Evolutionary conservation across 2,329 filamentous ascomycete species (phyloP).

Genomic region (Aspergillus ustus): DNA sequence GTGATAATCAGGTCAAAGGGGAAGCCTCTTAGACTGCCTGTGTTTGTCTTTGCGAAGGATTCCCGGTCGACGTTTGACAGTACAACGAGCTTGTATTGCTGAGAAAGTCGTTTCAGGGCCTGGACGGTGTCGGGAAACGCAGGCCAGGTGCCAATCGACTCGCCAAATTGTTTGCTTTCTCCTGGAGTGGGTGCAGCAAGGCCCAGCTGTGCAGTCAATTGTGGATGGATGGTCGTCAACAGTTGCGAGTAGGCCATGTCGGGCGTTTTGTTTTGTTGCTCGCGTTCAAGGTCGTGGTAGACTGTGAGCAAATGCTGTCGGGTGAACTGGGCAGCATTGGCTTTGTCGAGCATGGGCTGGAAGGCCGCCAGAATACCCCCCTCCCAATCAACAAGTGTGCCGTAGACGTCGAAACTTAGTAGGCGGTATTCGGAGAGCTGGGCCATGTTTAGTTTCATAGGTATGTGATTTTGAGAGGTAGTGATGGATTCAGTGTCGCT

Average conservation of each 20-base stretch:
- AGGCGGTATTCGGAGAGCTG: conserved; percentile 48
- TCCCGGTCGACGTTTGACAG: conserved; percentile 62
- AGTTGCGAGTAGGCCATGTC: conserved; percentile 64
- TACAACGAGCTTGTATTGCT: conserved; percentile 60
- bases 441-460: conserved; percentile 24
- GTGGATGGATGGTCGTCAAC: conserved; percentile 53
- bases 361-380: conserved; percentile 63
- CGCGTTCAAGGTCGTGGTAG: conserved; percentile 43
- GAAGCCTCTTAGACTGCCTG: conserved; percentile 55
- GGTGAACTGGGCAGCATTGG: conserved; percentile 33
- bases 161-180: conserved; percentile 54
- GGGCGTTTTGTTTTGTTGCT: conserved; percentile 60
- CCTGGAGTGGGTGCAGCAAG: conserved; percentile 25
- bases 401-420: conserved; percentile 78
- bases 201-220: conserved; percentile 28
- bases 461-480: too few species aligned
- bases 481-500: too few species aligned
- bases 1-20: conserved; percentile 69
- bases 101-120: conserved; percentile 53
- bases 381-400: conserved; percentile 81
- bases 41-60: conserved; percentile 55
- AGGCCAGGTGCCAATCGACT: conserved; percentile 57
- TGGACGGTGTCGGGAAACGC: conserved; percentile 62
- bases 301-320: conserved; percentile 27
- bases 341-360: conserved; percentile 43